Evolutionary conservation across 1,284 basidiomycete genomes (phyloP).

Genomic region (Ceratobasidium sp.): DNA sequence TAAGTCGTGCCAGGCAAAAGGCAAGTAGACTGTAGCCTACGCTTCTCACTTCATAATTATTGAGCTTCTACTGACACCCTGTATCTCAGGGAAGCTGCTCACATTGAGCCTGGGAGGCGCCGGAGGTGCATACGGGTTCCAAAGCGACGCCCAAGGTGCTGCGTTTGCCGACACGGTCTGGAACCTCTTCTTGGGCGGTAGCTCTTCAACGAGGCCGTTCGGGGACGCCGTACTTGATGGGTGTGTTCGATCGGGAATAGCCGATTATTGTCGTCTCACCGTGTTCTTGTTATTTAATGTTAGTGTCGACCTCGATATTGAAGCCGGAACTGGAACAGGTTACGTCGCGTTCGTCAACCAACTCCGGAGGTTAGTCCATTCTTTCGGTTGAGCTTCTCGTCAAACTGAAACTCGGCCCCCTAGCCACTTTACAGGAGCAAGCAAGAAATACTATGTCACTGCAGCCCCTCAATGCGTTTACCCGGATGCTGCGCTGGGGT

Average conservation of each 20-base stretch:
- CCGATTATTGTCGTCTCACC: background rate
- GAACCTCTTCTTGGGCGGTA: conserved; percentile 71
- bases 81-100: conserved; percentile 62
- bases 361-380: conserved; percentile 55
- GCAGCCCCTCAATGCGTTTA: conserved; percentile 50
- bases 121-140: conserved; percentile 67
- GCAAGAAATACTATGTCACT: conserved; percentile 51
- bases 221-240: conserved; percentile 72
- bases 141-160: conserved; percentile 60
- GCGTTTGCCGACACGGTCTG: conserved; percentile 58
- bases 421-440: conserved; percentile 44
- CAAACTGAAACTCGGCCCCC: background rate
- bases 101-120: conserved; percentile 73
- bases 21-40: background rate
- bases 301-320: conserved; percentile 74
- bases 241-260: conserved; percentile 54
- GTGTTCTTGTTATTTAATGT: background rate
- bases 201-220: conserved; percentile 68
- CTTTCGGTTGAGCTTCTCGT: background rate
- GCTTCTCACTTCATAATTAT: background rate
- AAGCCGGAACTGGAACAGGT: conserved; percentile 65
- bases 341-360: conserved; percentile 70
- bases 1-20: conserved; percentile 67
- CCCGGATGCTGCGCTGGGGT: conserved; percentile 47
- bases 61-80: background rate